Conservation (phyloP, 305 asterid species). For the Solanum hybrid region DNA sequence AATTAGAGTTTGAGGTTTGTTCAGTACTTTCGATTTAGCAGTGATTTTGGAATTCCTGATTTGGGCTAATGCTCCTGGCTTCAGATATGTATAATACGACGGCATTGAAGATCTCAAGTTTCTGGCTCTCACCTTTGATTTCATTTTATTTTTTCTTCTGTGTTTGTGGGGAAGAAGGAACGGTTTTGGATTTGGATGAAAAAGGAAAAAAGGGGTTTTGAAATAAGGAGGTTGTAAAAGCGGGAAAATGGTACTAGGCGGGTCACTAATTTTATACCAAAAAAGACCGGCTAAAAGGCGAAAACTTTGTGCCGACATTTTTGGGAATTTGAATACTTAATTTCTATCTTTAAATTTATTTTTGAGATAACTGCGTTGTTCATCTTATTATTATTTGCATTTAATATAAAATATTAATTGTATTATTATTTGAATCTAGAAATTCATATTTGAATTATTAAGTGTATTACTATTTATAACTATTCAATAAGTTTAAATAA, state of each 20-base stretch:
- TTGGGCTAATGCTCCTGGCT: conserved; percentile 75
- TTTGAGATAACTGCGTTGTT: no score
- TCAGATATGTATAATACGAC: conserved; percentile 38
- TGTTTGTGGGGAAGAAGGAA: not conserved
- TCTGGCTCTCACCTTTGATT: not conserved
- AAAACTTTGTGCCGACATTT: not conserved
- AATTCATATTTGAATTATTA: no score
- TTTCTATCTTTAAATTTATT: not conserved
- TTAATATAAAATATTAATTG: no score
- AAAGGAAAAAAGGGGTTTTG: not conserved
- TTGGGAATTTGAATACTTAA: not conserved
- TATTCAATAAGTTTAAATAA: not conserved
- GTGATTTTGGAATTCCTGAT: conserved; percentile 54
- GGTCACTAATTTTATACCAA: not conserved
- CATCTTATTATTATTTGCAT: not conserved
- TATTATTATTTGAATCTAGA: not conserved
- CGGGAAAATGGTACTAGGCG: not conserved
- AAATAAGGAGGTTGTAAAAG: not conserved
- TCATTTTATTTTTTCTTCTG: not conserved
- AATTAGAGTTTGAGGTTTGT: conserved; percentile 24
- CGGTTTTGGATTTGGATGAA: not conserved
- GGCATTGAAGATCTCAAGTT: conserved; percentile 4
- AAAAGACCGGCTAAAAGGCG: not conserved
- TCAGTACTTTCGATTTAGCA: conserved; percentile 40
- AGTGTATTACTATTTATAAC: not conserved